Base-by-base conservation (phyloP, 805 yeast genomes). In the Nakazawaea populi region DNA sequence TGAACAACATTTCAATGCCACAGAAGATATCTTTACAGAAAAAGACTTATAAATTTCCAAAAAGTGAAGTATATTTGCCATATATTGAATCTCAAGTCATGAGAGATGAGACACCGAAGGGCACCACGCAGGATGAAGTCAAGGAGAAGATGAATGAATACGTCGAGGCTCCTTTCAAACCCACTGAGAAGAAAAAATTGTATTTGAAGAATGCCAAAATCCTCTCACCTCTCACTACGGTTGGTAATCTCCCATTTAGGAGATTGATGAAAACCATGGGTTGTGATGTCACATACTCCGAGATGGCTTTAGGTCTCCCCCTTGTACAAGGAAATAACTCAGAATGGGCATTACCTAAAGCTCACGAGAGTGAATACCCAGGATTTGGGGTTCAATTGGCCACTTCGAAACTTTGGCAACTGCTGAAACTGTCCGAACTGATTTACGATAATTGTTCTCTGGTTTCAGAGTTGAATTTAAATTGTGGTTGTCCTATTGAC, bases 401-500 rank as follows among this genome's bases (percentile, higher is more conserved):
- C 3, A 80, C 96, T 27, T 73, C 90, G 12, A 91, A 91, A 67
- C 89, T 87, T 52, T 89, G 96, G 95, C 95, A 90, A 60, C 96
- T 96, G 2, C 80, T 89, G 30, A 89, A 89, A 66, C 96, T 96
- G 1, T 83, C 94, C n/a, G 97, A 94, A 66, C 82, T 85, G 7
- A 69, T 89, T 27, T 71, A 78, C 14, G 74, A 76, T 51, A 76
- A 79, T 47, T 76, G 86, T 27, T 71, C 82, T 11, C 65, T 76
- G 52, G 80, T 87, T n/a, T 78, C 85, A 32, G 98, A 94, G 62
- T 72, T 94, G 56, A 94, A 94, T 64, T 76, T 94, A 60, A 94
- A 94, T 69, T 86, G 96, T 63, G 99, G 99, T 2, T 94, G 99
- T 67, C 99, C 99, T 12, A 94, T 94, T 58, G 99, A 95, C 64